Base-by-base conservation (phyloP, 768 basidiomycete genomes). In the Baorangia bicolor region DNA sequence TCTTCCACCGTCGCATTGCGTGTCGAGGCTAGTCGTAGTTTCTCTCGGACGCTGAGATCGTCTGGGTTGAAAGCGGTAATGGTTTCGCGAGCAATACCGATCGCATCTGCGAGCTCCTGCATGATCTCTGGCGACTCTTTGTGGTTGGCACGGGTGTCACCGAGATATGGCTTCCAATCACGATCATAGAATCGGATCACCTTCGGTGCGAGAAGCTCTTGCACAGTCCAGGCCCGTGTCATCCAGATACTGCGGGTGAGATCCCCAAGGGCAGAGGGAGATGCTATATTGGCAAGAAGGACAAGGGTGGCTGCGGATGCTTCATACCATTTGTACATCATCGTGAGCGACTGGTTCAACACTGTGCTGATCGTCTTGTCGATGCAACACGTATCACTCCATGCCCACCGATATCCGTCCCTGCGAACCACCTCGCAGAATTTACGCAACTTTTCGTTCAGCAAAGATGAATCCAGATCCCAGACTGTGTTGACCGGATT, bases 191-290 rank as follows among this genome's bases (percentile, higher is more conserved):
- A 61, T 9, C 59, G 20, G 33, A 61, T 33, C 18, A 57, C 28
- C 12, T 44, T 51, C 0, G 55, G n/a, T 13, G 56, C 51, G 14
- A 63, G 60, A 42, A 62, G 51, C 21, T 62, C 62, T 31, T 56
- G 62, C 6, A 40, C 18, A 2, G 61, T 61, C 61, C 61, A 61
- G 2, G 46, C 59, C 4, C 59, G 55, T 9, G 37, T 54, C 61
- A 61, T 51, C 59, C 59, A 61, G 0, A 2, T 1, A 34, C 47
- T 57, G 11, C 5, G 2, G 5, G 27, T 21, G 11, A 61, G 51
- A 21, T 35, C 42, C 2, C 37, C 43, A 6, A 25, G 30, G 16
- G 14, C 23, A 0, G 40, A 53, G 2, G 37, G 44, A n/a, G 44
- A 27, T 0, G 1, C 18, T 3, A 35, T 40, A 4, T 13, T 28